A percentile compares a stretch with the other conserved stretches of the same genome.
Conservation (phyloP, 345 rosid species). For the rapeseed (Brassica napus) region DNA sequence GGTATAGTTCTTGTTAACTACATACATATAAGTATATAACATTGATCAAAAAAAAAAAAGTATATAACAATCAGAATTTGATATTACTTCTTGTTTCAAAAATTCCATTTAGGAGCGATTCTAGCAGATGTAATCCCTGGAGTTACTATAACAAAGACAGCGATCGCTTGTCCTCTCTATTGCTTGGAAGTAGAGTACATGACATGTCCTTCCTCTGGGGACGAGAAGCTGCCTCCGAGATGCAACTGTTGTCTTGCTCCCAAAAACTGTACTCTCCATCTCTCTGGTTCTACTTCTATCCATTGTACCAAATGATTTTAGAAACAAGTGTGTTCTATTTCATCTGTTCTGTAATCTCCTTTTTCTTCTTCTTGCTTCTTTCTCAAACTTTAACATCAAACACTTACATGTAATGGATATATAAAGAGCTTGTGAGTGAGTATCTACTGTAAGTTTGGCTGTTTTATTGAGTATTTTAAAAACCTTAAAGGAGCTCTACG, state of each 20-base stretch:
- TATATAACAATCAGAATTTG: not conserved
- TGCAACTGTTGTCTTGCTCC: constrained; percentile 66
- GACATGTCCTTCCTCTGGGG: constrained; percentile 51
- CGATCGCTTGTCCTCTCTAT: constrained; percentile 27
- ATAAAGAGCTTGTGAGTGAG: not conserved
- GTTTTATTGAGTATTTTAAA: not conserved
- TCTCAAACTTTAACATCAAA: constrained; percentile 35
- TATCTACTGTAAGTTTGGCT: not conserved
- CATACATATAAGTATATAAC: not conserved
- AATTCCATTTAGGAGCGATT: constrained; percentile 6
- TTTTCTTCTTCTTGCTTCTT: constrained; percentile 23
- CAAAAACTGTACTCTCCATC: constrained; percentile 55
- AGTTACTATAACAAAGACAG: not conserved
- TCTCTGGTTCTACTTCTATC: constrained; percentile 40
- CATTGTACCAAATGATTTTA: constrained; percentile 31
- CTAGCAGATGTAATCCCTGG: constrained; percentile 17
- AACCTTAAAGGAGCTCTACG: not conserved
- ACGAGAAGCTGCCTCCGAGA: constrained; percentile 36
- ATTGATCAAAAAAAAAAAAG: not conserved
- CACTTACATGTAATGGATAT: not conserved
- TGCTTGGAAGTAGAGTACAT: constrained; percentile 54
- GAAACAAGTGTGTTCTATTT: constrained; percentile 15
- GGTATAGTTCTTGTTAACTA: constrained; percentile 1
- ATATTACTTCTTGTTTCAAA: not conserved
- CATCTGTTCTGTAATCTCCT: constrained; percentile 16